Evolutionary conservation across 805 yeast genomes (phyloP).

Genomic region (Myxozyma melibiosi): DNA sequence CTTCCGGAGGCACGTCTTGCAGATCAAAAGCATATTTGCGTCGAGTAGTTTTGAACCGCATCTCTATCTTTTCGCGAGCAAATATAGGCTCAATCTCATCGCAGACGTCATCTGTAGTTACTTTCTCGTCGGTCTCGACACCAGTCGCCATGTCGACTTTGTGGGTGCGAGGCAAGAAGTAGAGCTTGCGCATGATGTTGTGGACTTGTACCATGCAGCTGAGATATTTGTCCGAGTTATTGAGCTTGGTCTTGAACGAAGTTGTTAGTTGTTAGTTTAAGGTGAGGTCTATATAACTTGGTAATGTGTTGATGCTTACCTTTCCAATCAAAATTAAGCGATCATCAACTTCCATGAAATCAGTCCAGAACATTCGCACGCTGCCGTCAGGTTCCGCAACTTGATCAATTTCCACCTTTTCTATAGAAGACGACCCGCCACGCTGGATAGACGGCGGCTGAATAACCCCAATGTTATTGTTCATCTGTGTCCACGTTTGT

Average conservation of each 20-base stretch:
- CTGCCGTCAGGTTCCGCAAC: slow-evolving; percentile 49
- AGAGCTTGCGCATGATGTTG: slow-evolving; percentile 70
- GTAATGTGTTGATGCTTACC: slow-evolving; percentile 39
- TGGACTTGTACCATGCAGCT: slow-evolving; percentile 78
- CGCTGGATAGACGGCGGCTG: slow-evolving; percentile 20
- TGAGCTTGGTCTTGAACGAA: slow-evolving; percentile 45
- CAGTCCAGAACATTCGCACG: slow-evolving; percentile 86
- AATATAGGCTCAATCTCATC: slow-evolving; percentile 73
- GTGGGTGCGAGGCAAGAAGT: slow-evolving; percentile 66
- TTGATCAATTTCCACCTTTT: slow-evolving; percentile 40
- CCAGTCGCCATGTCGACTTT: slow-evolving; percentile 42
- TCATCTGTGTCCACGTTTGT: slow-evolving; percentile 20
- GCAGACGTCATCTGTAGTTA: slow-evolving; percentile 66
- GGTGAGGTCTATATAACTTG: not conserved
- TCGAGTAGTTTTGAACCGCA: slow-evolving; percentile 69
- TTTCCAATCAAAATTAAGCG: slow-evolving; percentile 80
- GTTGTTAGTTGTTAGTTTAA: not conserved
- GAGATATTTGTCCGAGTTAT: slow-evolving; percentile 53
- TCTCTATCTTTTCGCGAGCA: slow-evolving; percentile 60
- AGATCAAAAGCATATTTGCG: slow-evolving; percentile 89
- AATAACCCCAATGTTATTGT: slow-evolving; percentile 13
- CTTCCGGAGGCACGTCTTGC: slow-evolving; percentile 72
- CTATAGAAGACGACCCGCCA: slow-evolving; percentile 7
- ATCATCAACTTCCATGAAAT: slow-evolving; percentile 76
- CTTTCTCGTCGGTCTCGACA: slow-evolving; percentile 46